phyloP scores from a whole-genome alignment of 2,329 filamentous ascomycete species.

The Fusarium pininemorale region DNA sequence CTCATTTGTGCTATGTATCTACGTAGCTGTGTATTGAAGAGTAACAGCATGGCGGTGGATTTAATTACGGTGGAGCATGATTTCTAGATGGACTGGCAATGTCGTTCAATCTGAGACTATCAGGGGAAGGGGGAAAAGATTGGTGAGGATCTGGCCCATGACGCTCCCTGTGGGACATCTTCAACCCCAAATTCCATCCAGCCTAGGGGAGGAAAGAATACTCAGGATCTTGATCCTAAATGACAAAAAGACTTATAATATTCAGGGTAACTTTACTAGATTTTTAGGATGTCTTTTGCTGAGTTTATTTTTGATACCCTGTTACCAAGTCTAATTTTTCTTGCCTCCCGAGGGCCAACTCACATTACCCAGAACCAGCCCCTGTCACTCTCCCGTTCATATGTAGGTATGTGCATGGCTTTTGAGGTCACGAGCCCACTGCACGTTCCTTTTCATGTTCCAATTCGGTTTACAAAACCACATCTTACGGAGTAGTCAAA shows the following conservation, averaged over 20 bases:
- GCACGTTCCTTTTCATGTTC: slow-evolving; percentile 2
- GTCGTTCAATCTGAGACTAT: background rate
- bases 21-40: background rate
- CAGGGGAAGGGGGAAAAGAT: slow-evolving; percentile 22
- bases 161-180: slow-evolving; percentile 20
- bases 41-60: slow-evolving; percentile 16
- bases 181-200: slow-evolving; percentile 15
- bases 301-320: too few relatives aligned
- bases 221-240: too few relatives aligned
- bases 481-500: too few relatives aligned
- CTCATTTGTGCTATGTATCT: background rate
- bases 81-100: slow-evolving; percentile 7
- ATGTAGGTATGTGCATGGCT: background rate
- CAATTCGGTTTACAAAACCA: background rate
- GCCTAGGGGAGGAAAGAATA: too few relatives aligned
- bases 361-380: slow-evolving; percentile 5
- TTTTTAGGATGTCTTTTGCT: too few relatives aligned
- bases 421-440: slow-evolving; percentile 35
- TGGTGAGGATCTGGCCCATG: slow-evolving; percentile 25
- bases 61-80: slow-evolving; percentile 15
- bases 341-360: background rate
- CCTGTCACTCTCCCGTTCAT: slow-evolving; percentile 27
- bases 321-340: too few relatives aligned
- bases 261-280: too few relatives aligned
- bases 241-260: too few relatives aligned